Percentiles rank a stretch among this genome's conserved stretches.
These are phyloP conservation scores for Saxophila tyrrhenica DNA, from an alignment of 495 filamentous ascomycete species.

Conservation along the genomic window DNA sequence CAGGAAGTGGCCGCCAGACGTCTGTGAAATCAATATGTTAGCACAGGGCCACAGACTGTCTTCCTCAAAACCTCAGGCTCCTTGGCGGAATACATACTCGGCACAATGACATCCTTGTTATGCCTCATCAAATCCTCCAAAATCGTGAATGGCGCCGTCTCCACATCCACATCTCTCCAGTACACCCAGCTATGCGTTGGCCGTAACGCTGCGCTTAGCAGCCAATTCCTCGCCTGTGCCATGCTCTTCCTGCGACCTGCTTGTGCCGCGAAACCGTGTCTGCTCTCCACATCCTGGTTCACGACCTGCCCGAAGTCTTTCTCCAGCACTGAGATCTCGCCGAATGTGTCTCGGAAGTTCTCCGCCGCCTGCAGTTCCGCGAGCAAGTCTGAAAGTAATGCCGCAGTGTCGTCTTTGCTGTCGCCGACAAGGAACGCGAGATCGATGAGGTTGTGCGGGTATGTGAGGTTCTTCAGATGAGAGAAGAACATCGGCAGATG, in stretches of 20 bases:
- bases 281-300: slow-evolving; percentile 93
- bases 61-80: background rate
- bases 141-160: slow-evolving; percentile 92
- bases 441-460: slow-evolving; percentile 92
- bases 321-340: slow-evolving; percentile 94
- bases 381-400: slow-evolving; percentile 59
- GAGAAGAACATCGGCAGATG: slow-evolving; percentile 98
- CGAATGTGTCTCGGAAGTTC: slow-evolving; percentile 71
- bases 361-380: slow-evolving; percentile 67
- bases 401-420: slow-evolving; percentile 85
- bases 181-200: slow-evolving; percentile 99
- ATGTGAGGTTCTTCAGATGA: slow-evolving; percentile 91
- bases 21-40: slow-evolving; percentile 41
- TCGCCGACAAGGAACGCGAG: slow-evolving; percentile 96
- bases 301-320: slow-evolving; percentile 99
- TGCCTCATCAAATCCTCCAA: slow-evolving; percentile 97
- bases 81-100: slow-evolving; percentile 59
- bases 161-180: slow-evolving; percentile 97
- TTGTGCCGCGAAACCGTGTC: slow-evolving; percentile 96
- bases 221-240: slow-evolving; percentile 97
- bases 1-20: slow-evolving; percentile 95
- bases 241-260: slow-evolving; percentile 88
- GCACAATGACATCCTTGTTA: slow-evolving; percentile 97
- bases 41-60: no score
- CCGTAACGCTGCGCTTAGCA: slow-evolving; percentile 82